Conservation (phyloP, 2,329 filamentous ascomycete species). For the Harringtonia lauricola region DNA sequence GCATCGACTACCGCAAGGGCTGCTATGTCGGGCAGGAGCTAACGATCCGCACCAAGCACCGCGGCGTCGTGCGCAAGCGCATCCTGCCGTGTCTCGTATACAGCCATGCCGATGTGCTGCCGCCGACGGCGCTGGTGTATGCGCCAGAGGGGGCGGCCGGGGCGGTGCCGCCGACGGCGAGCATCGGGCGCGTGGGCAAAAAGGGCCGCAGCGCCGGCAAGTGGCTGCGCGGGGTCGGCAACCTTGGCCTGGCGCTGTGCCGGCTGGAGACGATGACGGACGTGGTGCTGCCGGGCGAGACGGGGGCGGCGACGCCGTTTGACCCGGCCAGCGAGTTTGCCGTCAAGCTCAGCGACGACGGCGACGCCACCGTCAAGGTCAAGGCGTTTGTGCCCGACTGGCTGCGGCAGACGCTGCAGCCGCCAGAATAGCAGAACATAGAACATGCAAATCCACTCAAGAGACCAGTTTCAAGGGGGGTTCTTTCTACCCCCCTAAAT, state of each 20-base stretch:
- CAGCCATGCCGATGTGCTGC: constrained; percentile 24
- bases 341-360: constrained; percentile 27
- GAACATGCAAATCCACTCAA: too few species aligned
- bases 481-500: too few species aligned
- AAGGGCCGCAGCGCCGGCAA: constrained; percentile 67
- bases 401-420: constrained; percentile 34
- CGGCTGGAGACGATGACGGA: constrained; percentile 87
- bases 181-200: constrained; percentile 39
- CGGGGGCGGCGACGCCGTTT: constrained; percentile 51
- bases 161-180: constrained; percentile 31
- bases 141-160: constrained; percentile 21
- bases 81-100: constrained; percentile 75
- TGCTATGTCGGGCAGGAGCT: constrained; percentile 97
- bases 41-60: constrained; percentile 90
- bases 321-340: constrained; percentile 52
- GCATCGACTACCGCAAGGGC: constrained; percentile 87
- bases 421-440: not conserved
- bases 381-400: constrained; percentile 82
- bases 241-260: constrained; percentile 78
- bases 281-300: constrained; percentile 53
- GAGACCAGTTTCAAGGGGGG: too few species aligned
- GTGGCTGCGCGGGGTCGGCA: constrained; percentile 64
- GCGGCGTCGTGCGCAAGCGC: constrained; percentile 83
- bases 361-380: constrained; percentile 38
- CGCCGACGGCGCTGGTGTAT: not conserved